These are phyloP conservation scores for Tuber aestivum DNA, from an alignment of 495 filamentous ascomycete genomes.

Conservation along the genomic window DNA sequence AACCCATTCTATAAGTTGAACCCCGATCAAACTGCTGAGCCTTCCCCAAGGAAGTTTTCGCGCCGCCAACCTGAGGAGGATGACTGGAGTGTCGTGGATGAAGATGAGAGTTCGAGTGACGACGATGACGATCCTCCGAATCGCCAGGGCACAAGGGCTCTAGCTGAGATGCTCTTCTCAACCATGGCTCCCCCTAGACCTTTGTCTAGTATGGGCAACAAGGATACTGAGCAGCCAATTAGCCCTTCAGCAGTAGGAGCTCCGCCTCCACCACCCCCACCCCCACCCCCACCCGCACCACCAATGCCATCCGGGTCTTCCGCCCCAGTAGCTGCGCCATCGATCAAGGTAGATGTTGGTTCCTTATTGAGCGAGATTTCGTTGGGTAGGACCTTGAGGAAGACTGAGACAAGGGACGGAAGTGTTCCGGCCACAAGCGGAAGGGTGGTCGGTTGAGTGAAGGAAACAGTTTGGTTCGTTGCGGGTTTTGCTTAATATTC, in stretches of 20 bases:
- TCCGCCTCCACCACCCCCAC: slow-evolving; percentile 36
- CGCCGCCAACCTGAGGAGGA: slow-evolving; percentile 60
- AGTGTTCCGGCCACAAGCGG: slow-evolving; percentile 33
- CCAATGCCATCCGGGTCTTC: slow-evolving; percentile 27
- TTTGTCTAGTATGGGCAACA: slow-evolving; percentile 72
- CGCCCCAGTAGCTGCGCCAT: slow-evolving; percentile 16
- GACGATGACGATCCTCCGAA: slow-evolving; percentile 65
- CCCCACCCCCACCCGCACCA: slow-evolving; percentile 28
- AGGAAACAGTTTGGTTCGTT: not conserved
- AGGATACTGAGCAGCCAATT: slow-evolving; percentile 44
- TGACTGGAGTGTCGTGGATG: slow-evolving; percentile 79
- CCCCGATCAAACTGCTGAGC: slow-evolving; percentile 51
- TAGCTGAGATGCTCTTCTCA: slow-evolving; percentile 90
- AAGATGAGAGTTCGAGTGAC: slow-evolving; percentile 57
- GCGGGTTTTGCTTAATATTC: slow-evolving; percentile 2
- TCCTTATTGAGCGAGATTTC: slow-evolving; percentile 38
- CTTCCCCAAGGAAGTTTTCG: slow-evolving; percentile 40
- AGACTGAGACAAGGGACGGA: slow-evolving; percentile 38
- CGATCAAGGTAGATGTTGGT: slow-evolving; percentile 16
- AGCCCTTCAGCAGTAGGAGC: slow-evolving; percentile 36
- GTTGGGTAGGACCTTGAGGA: slow-evolving; percentile 38
- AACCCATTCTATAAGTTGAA: slow-evolving; percentile 95
- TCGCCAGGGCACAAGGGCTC: slow-evolving; percentile 76
- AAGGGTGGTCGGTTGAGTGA: slow-evolving; percentile 35
- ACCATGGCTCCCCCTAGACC: slow-evolving; percentile 95